Evolutionary conservation across 2,329 filamentous ascomycete genomes (phyloP).

Genomic region (Colletotrichum sp.): DNA sequence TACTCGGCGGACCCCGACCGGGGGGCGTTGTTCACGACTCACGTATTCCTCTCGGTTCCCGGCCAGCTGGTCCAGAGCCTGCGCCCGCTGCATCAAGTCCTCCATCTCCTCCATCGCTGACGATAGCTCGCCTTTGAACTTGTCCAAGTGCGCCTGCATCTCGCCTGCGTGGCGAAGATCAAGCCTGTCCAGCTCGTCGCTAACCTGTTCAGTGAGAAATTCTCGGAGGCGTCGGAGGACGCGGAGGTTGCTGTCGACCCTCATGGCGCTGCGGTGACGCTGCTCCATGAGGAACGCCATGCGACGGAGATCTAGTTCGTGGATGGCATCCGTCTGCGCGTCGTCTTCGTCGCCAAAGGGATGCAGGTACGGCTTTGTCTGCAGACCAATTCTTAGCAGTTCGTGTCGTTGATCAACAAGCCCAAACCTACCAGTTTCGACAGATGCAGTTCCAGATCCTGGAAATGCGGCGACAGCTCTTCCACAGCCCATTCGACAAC

Average conservation of each 20-base stretch:
- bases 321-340: neutral
- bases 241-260: neutral
- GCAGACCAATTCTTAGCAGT: neutral
- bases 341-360: neutral
- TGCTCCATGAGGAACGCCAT: conserved; percentile 12
- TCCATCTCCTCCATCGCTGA: neutral
- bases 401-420: neutral
- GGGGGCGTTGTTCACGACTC: neutral
- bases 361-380: conserved; percentile 1
- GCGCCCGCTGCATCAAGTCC: neutral
- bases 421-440: neutral
- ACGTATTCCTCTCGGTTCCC: conserved; percentile 15
- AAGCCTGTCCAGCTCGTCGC: neutral
- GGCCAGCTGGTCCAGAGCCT: conserved; percentile 6
- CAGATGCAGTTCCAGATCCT: conserved; percentile 3
- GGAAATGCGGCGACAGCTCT: neutral
- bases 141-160: neutral
- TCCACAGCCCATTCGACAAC: neutral
- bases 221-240: conserved; percentile 1
- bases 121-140: neutral
- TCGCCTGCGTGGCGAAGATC: neutral
- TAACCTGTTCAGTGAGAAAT: neutral
- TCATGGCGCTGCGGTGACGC: neutral
- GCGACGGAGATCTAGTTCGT: neutral
- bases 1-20: neutral